These are phyloP conservation scores for Pharus latifolius DNA, from an alignment of 176 grass and related monocot species.

Conservation along the genomic window DNA sequence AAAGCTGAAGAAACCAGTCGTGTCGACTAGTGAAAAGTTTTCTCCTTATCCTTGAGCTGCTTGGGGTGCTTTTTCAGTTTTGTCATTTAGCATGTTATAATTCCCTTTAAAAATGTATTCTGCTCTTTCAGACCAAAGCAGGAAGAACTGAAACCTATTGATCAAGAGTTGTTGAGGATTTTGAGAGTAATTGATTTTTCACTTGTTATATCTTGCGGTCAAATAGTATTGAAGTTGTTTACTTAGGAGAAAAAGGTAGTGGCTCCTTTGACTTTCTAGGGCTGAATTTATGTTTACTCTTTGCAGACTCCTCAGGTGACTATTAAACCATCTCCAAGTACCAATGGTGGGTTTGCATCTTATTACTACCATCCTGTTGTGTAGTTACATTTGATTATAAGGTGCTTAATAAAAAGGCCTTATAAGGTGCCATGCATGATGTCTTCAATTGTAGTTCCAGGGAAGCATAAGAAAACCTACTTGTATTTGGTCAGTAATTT, in stretches of 20 bases:
- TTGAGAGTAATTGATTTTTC: constrained; percentile 33
- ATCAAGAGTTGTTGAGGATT: constrained; percentile 39
- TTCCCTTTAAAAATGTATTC: neutral
- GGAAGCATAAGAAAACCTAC: neutral
- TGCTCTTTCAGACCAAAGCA: constrained; percentile 23
- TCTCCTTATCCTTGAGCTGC: neutral
- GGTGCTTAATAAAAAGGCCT: neutral
- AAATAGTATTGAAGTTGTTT: neutral
- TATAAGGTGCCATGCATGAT: too few relatives aligned
- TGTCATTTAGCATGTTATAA: neutral
- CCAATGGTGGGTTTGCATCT: constrained; percentile 13
- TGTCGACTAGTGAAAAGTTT: constrained; percentile 14
- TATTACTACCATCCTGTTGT: neutral
- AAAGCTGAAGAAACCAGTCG: constrained; percentile 34
- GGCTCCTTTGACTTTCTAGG: neutral
- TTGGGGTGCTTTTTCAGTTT: neutral
- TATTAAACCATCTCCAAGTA: constrained; percentile 2
- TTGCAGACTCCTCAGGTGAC: constrained; percentile 30
- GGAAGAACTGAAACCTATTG: constrained; percentile 33
- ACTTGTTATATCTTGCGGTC: neutral
- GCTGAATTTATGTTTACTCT: constrained; percentile 2
- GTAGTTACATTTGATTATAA: neutral
- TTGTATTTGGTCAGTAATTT: neutral
- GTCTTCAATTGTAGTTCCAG: too few relatives aligned
- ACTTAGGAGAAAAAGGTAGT: neutral